A percentile compares a stretch with the other conserved stretches of the same genome.
phyloP scores from a whole-genome alignment of 371 early-diverging fungal species.

The Rhizomucor miehei region DNA sequence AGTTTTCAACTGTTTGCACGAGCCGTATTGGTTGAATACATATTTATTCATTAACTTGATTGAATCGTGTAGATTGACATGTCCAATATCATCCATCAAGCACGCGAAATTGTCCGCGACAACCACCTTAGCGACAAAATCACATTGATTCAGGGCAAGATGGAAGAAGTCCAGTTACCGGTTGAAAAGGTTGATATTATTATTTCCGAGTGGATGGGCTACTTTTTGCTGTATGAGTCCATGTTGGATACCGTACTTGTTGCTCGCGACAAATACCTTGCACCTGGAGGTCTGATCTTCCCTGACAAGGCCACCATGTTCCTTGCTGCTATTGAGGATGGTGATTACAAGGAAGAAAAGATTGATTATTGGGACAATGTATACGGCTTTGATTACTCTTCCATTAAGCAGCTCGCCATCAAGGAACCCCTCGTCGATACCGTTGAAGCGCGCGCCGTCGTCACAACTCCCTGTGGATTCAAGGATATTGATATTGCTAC shows the following conservation, averaged over 20 bases:
- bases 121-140: conserved; percentile 83
- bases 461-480: conserved; percentile 70
- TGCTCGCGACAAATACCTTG: conserved; percentile 93
- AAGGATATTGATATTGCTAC: conserved; percentile 82
- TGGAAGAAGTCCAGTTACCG: conserved; percentile 93
- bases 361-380: conserved; percentile 91
- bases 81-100: conserved; percentile 95
- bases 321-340: conserved; percentile 92
- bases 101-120: conserved; percentile 85
- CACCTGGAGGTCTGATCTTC: conserved; percentile 80
- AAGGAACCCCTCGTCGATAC: conserved; percentile 93
- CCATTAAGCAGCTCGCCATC: conserved; percentile 85
- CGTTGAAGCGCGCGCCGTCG: conserved; percentile 78
- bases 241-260: conserved; percentile 97
- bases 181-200: conserved; percentile 92
- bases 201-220: conserved; percentile 99
- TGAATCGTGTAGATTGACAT: conserved; percentile 71
- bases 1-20: conserved; percentile 23
- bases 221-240: conserved; percentile 96
- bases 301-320: conserved; percentile 92
- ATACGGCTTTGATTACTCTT: conserved; percentile 91
- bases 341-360: conserved; percentile 92
- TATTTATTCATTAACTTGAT: background rate
- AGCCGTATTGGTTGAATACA: too few relatives aligned
- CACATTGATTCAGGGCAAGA: conserved; percentile 91